These are phyloP conservation scores for Euphorbia schlechtendalii DNA, from an alignment of 441 rosid species.

Conservation along the genomic window DNA sequence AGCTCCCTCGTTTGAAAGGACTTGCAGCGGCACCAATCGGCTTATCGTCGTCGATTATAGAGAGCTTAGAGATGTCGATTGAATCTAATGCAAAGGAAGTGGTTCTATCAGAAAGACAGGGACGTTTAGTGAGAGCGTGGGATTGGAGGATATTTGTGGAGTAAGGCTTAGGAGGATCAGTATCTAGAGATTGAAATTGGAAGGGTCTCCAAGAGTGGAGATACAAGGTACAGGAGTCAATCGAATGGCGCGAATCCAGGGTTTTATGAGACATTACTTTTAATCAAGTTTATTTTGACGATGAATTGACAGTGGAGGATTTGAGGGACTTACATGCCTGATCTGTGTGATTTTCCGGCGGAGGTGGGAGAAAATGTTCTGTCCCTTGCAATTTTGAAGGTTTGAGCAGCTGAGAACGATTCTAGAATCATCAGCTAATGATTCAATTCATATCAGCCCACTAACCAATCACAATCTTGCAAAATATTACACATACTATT, in stretches of 20 bases:
- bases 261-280: conserved; percentile 52
- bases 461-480: too few relatives aligned
- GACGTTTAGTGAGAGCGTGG: conserved; percentile 56
- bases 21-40: conserved; percentile 23
- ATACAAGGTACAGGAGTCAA: conserved; percentile 75
- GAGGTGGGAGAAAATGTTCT: neutral
- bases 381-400: too few relatives aligned
- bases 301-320: too few relatives aligned
- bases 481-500: too few relatives aligned
- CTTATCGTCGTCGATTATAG: conserved; percentile 43
- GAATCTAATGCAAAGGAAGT: conserved; percentile 74
- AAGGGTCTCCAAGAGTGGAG: conserved; percentile 35
- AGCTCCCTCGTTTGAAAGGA: conserved; percentile 32
- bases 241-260: conserved; percentile 52
- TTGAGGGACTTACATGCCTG: neutral
- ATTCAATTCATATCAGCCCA: too few relatives aligned
- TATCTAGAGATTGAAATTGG: conserved; percentile 32
- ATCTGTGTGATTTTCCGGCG: neutral
- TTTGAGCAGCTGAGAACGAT: too few relatives aligned
- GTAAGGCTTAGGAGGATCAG: conserved; percentile 42
- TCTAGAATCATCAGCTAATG: too few relatives aligned
- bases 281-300: too few relatives aligned
- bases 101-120: conserved; percentile 90
- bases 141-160: too few relatives aligned
- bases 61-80: conserved; percentile 48